Evolutionary conservation across 306 rosid species (phyloP).

Genomic region (Pueraria montana): DNA sequence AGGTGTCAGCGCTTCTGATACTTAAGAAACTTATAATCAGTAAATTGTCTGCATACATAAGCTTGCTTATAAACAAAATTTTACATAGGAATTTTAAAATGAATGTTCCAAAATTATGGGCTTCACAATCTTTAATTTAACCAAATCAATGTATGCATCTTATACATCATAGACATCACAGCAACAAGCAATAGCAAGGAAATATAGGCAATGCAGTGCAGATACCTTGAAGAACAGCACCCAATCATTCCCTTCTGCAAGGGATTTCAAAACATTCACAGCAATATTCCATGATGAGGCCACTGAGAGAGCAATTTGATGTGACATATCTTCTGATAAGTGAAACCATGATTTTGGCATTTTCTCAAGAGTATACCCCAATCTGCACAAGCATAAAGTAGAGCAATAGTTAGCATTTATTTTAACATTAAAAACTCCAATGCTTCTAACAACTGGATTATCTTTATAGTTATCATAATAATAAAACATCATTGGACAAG

Average conservation of each 20-base stretch:
- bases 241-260: slow-evolving; percentile 78
- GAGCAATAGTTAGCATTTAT: slow-evolving; percentile 40
- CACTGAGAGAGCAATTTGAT: slow-evolving; percentile 58
- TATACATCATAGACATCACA: neutral
- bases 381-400: slow-evolving; percentile 61
- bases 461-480: slow-evolving; percentile 30
- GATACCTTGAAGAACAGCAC: slow-evolving; percentile 74
- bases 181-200: slow-evolving; percentile 20
- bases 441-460: slow-evolving; percentile 46
- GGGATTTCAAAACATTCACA: slow-evolving; percentile 69
- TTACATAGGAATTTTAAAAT: slow-evolving; percentile 13
- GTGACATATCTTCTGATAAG: slow-evolving; percentile 78
- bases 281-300: slow-evolving; percentile 82
- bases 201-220: slow-evolving; percentile 10
- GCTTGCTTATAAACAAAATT: neutral
- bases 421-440: slow-evolving; percentile 36
- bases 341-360: slow-evolving; percentile 75
- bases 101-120: neutral
- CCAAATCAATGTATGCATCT: neutral
- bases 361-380: slow-evolving; percentile 84
- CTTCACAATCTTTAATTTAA: slow-evolving; percentile 15
- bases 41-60: neutral
- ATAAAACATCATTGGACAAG: slow-evolving; percentile 29
- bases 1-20: slow-evolving; percentile 39
- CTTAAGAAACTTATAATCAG: neutral